Base-by-base conservation (phyloP, 495 filamentous ascomycete species). In the Aspergillus hancockii region DNA sequence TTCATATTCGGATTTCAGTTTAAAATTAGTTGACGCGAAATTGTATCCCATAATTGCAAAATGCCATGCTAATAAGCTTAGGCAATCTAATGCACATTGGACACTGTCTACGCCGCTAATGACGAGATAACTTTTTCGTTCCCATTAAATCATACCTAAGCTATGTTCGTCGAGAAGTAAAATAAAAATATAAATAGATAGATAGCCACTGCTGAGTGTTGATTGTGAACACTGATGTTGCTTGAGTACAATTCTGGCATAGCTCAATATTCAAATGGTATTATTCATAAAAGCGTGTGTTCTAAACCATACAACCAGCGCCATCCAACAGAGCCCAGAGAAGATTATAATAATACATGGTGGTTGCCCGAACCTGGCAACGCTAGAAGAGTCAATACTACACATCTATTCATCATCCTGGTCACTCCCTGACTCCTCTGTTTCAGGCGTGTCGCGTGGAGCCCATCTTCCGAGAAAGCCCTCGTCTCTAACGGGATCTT, bases 401-500 rank as follows among this genome's bases (percentile, higher is more conserved):
- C 1, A 53, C 10, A 41, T 54, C 21, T 36, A 60, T 47, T 58
- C 58, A 31, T 58, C 54, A 45, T 52, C 28, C 40, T 54, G 10
- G 4, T 43, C 50, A 47, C 19, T 47, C 13, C 43, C 43, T 23
- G 43, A 47, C 19, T 23, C 43, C 8, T n/a, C 16, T 3, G 23
- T 47, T 47, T 47, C 43, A 47, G 21, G 19, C 8, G 43, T 22
- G 18, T 47, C 18, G 21, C 8, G 19, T 49, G 59, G 57, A 23
- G 71, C 66, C 66, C 65, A 75, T 51, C 67, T 67, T 28, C 70
- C 72, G 41, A 79, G 52, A 36, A 83, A 83, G 2, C 78, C 79
- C 21, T 80, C 75, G 45, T 76, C 79, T 57, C 68, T 72, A 4
- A 82, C 73, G 8, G 79, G 80, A 47, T 82, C 78, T n/a, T 68